Conservation (phyloP, 1,284 basidiomycete genomes). For the Ustanciosporium gigantosporum region DNA sequence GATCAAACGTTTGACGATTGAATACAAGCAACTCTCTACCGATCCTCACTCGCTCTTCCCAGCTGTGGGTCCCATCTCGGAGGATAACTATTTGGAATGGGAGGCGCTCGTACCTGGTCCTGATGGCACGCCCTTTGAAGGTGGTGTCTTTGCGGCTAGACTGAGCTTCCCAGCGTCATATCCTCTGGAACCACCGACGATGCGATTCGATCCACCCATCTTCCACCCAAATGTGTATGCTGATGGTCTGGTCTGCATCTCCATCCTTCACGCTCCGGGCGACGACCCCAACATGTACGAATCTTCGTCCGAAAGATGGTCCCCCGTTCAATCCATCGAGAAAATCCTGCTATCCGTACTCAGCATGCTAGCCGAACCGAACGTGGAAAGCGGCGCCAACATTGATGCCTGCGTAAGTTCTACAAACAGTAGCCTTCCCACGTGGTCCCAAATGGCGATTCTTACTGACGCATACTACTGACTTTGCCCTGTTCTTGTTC, state of each 20-base stretch:
- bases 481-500: background rate
- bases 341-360: slow-evolving; percentile 89
- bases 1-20: slow-evolving; percentile 59
- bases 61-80: slow-evolving; percentile 76
- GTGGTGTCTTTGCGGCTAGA: slow-evolving; percentile 90
- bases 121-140: slow-evolving; percentile 97
- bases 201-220: slow-evolving; percentile 95
- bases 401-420: slow-evolving; percentile 70
- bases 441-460: too few relatives aligned
- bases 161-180: slow-evolving; percentile 71
- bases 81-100: slow-evolving; percentile 97
- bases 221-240: slow-evolving; percentile 98
- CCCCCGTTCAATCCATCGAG: slow-evolving; percentile 93
- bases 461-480: too few relatives aligned
- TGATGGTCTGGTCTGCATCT: slow-evolving; percentile 95
- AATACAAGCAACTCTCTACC: slow-evolving; percentile 59
- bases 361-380: slow-evolving; percentile 99
- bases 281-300: slow-evolving; percentile 79
- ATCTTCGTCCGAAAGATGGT: slow-evolving; percentile 94
- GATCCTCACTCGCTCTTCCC: slow-evolving; percentile 58
- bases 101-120: slow-evolving; percentile 95
- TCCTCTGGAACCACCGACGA: slow-evolving; percentile 64
- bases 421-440: too few relatives aligned
- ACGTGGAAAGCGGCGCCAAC: slow-evolving; percentile 96
- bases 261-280: slow-evolving; percentile 94